Evolutionary conservation across 768 basidiomycete species (phyloP).

Genomic region (Leccinum subgranulosum): DNA sequence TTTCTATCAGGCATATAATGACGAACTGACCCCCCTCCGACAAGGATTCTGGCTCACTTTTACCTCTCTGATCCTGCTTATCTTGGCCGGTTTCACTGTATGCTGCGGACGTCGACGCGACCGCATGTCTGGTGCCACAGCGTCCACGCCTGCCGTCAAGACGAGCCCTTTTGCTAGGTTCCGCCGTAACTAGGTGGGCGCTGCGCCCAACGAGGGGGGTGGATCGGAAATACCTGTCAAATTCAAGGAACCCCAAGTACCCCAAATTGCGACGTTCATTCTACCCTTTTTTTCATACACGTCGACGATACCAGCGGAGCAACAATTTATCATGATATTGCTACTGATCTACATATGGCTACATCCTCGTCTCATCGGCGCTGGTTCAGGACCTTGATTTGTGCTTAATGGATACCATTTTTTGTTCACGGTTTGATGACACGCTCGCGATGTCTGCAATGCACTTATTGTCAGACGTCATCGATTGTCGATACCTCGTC

Average conservation of each 20-base stretch:
- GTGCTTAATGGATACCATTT: slow-evolving; percentile 7
- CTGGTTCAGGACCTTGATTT: background rate
- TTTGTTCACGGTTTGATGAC: background rate
- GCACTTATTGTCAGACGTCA: background rate
- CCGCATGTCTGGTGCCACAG: slow-evolving; percentile 42
- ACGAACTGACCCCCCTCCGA: background rate
- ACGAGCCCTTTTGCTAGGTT: slow-evolving; percentile 34
- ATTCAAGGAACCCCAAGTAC: background rate
- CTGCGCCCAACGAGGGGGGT: background rate
- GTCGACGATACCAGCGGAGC: background rate
- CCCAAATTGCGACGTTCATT: background rate
- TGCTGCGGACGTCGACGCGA: slow-evolving; percentile 64
- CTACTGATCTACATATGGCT: slow-evolving; percentile 3
- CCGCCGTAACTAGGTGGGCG: slow-evolving; percentile 31
- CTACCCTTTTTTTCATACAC: background rate
- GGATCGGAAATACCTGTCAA: background rate
- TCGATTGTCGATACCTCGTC: too few relatives aligned
- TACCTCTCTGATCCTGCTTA: slow-evolving; percentile 57
- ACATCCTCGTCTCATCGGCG: background rate
- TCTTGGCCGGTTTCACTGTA: slow-evolving; percentile 64
- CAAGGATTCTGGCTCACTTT: slow-evolving; percentile 78
- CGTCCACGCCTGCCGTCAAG: slow-evolving; percentile 22
- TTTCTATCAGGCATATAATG: background rate
- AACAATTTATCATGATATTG: slow-evolving; percentile 10
- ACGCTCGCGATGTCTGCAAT: background rate